Evolutionary conservation across 2,329 filamentous ascomycete genomes (phyloP).

Genomic region (Sarocladium strictum): DNA sequence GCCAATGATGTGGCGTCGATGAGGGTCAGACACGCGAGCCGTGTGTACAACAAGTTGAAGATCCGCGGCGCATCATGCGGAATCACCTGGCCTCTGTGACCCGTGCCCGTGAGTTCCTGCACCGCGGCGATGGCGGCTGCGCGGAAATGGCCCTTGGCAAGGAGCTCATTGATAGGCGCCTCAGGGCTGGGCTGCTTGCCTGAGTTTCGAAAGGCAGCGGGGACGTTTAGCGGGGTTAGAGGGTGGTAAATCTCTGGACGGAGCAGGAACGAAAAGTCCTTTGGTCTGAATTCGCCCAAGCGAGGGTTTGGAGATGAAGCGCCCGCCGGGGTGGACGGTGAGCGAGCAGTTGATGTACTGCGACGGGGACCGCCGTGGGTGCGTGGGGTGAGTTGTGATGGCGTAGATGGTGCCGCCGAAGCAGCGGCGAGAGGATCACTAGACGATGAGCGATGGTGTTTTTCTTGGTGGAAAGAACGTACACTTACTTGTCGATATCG

Average conservation of each 20-base stretch:
- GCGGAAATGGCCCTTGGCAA: conserved; percentile 72
- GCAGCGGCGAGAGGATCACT: conserved; percentile 24
- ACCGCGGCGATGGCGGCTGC: conserved; percentile 66
- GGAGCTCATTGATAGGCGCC: conserved; percentile 61
- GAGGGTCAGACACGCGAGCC: conserved; percentile 75
- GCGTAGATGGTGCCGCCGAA: conserved; percentile 19
- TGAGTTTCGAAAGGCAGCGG: conserved; percentile 63
- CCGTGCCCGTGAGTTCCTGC: conserved; percentile 50
- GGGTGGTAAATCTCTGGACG: conserved; percentile 79
- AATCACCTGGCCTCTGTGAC: conserved; percentile 33
- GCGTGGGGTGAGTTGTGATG: conserved; percentile 12
- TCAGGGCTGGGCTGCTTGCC: conserved; percentile 56
- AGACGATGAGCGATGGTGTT: not conserved
- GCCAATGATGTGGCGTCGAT: conserved; percentile 67
- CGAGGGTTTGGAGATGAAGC: conserved; percentile 21
- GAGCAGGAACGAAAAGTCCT: conserved; percentile 77
- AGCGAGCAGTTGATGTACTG: conserved; percentile 1
- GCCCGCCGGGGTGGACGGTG: conserved; percentile 18
- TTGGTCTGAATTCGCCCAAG: conserved; percentile 30
- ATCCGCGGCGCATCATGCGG: conserved; percentile 59
- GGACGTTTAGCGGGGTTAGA: conserved; percentile 57
- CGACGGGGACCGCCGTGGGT: conserved; percentile 12
- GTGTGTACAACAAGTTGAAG: conserved; percentile 72
- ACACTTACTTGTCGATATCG: conserved; percentile 69
- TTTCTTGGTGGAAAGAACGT: too few species aligned